A percentile compares a stretch with the other conserved stretches of the same genome.
These are phyloP conservation scores for Clavispora vitiphila DNA, from an alignment of 805 yeast genomes.

Conservation along the genomic window DNA sequence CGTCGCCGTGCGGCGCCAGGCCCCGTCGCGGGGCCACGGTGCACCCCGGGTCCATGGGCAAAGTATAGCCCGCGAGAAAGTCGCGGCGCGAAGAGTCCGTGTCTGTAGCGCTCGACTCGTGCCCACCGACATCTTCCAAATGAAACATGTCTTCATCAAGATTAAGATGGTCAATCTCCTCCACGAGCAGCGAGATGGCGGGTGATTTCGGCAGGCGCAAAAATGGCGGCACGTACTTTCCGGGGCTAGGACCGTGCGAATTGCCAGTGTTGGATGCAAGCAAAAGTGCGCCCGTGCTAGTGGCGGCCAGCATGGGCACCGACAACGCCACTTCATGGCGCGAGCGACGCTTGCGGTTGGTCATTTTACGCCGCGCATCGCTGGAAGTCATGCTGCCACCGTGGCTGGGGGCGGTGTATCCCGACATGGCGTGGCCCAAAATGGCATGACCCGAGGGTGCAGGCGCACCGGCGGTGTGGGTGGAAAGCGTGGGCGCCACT, in stretches of 20 bases:
- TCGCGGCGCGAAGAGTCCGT: constrained; percentile 2
- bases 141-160: constrained; percentile 39
- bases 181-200: constrained; percentile 28
- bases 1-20: constrained; percentile 17
- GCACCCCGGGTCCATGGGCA: neutral
- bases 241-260: constrained; percentile 10
- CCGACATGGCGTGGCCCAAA: neutral
- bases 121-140: constrained; percentile 32
- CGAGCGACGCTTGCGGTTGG: neutral
- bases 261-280: constrained; percentile 2
- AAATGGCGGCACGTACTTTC: constrained; percentile 40
- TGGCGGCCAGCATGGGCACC: neutral
- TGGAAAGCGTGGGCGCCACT: neutral
- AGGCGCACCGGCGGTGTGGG: neutral
- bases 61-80: neutral
- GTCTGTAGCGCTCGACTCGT: constrained; percentile 2
- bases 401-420: neutral
- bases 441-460: neutral
- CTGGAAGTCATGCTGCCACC: too few relatives aligned
- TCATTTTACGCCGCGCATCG: neutral
- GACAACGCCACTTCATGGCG: neutral
- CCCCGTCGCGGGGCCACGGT: neutral
- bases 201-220: constrained; percentile 40
- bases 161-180: constrained; percentile 30
- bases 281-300: neutral